Base-by-base conservation (phyloP, 345 rosid genomes). In the Turnera subulata region DNA sequence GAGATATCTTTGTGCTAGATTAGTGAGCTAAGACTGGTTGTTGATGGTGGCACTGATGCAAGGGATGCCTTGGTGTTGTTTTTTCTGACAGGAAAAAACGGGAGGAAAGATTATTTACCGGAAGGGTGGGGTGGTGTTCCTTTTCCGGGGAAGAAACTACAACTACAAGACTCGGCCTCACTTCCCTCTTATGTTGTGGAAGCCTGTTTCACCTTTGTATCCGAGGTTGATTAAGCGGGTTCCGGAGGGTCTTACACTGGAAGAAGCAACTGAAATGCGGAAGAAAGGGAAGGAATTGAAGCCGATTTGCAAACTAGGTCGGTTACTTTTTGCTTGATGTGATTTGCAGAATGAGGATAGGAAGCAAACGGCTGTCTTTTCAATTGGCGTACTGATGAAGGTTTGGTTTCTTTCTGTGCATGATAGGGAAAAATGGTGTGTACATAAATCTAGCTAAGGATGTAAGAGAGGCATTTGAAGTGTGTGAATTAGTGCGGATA, bases 111-210 rank as follows among this genome's bases (percentile, higher is more conserved):
- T 92, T 54, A 89, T 92, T 63, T 80, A 77, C 63, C 73, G 86
- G 63, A 78, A 70, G 57, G 93, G 93, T 62, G 97, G 97, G 25
- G 83, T 82, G 47, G 17, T 92, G 33, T 92, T 62, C 46, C 89
- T 92, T 42, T 92, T 89, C 61, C 81, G 97, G 66, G 97, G 97
- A 38, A 82, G 99, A 78, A 93, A 93, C 70, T 93, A 93, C 65
- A 86, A 86, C 73, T 80, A 84, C 74, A 86, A 64, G 75, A 73
- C 78, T 66, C 83, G 88, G 24, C 97, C 91, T 0, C 87, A 68
- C 2, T 86, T 83, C 64, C 99, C 99, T 52, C 85, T 93, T 45
- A 93, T 93, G 99, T 56, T 89, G 71, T 93, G 99, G 99, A 89
- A 78, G 56, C 99, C 97, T 65, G 54, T 61, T 21, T 68, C 89